phyloP scores from a whole-genome alignment of 495 filamentous ascomycete genomes.

The Daldinia loculata region DNA sequence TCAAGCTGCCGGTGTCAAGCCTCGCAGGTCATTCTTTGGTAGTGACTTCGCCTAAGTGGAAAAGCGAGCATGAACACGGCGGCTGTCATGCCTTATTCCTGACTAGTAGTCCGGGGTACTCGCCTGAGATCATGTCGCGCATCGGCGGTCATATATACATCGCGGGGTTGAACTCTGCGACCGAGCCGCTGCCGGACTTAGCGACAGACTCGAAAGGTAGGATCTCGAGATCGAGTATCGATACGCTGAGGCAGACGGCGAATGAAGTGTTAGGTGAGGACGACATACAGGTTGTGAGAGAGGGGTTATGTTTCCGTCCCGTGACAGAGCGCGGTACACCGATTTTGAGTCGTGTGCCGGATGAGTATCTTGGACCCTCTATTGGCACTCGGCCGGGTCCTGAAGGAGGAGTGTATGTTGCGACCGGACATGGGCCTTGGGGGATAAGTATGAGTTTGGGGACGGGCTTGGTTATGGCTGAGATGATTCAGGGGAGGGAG shows the following conservation, averaged over 20 bases:
- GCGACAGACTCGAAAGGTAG: conserved; percentile 60
- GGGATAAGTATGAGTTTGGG: conserved; percentile 70
- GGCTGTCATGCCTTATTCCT: conserved; percentile 78
- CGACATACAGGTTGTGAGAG: conserved; percentile 69
- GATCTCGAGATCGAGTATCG: conserved; percentile 51
- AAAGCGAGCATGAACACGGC: conserved; percentile 38
- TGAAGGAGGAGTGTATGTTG: conserved; percentile 74
- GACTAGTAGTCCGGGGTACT: conserved; percentile 63
- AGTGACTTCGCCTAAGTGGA: conserved; percentile 68
- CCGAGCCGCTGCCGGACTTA: conserved; percentile 64
- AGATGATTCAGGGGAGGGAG: conserved; percentile 64
- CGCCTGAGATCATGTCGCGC: conserved; percentile 78
- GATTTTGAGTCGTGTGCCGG: conserved; percentile 64
- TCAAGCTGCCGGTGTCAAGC: conserved; percentile 63
- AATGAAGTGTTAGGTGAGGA: conserved; percentile 64
- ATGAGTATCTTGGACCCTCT: conserved; percentile 60
- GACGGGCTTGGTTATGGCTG: conserved; percentile 71
- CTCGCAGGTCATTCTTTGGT: conserved; percentile 79
- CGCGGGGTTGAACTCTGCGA: conserved; percentile 72
- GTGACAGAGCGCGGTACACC: conserved; percentile 69
- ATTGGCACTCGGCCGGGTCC: conserved; percentile 51
- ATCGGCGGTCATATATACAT: conserved; percentile 74
- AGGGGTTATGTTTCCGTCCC: conserved; percentile 77
- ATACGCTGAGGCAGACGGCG: conserved; percentile 62
- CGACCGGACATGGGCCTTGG: conserved; percentile 79